These are phyloP conservation scores for Colletotrichum orbiculare DNA, from an alignment of 2,329 filamentous ascomycete genomes.

Conservation along the genomic window DNA sequence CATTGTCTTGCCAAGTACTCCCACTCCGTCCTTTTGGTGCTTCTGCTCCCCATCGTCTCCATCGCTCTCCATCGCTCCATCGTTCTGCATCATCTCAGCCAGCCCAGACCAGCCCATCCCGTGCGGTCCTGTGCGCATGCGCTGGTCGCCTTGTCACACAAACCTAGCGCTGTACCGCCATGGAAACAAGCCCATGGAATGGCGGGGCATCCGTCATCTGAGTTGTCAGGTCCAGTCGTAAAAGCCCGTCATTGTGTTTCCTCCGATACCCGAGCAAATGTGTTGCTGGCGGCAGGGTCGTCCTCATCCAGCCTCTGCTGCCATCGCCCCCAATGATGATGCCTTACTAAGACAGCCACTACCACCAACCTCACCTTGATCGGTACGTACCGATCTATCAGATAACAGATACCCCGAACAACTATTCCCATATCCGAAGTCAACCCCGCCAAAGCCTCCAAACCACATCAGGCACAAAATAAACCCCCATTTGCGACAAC, in stretches of 20 bases:
- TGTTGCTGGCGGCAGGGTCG: too few species aligned
- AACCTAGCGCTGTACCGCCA: constrained; percentile 3
- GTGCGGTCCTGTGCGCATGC: constrained; percentile 28
- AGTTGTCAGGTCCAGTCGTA: constrained; percentile 6
- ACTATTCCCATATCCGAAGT: too few species aligned
- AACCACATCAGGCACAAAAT: not conserved
- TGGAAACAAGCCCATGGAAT: constrained; percentile 26
- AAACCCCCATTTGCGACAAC: not conserved
- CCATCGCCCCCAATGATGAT: constrained; percentile 20
- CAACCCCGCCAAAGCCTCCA: not conserved
- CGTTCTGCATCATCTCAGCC: not conserved
- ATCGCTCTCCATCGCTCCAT: too few species aligned
- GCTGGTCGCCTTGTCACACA: constrained; percentile 18
- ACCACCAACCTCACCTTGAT: too few species aligned
- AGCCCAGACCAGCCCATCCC: not conserved
- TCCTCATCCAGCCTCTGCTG: too few species aligned
- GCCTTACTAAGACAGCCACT: too few species aligned
- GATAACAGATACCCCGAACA: too few species aligned
- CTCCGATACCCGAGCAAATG: not conserved
- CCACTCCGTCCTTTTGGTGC: too few species aligned
- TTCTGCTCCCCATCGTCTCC: too few species aligned
- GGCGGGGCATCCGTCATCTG: constrained; percentile 22
- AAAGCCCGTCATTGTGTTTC: constrained; percentile 9
- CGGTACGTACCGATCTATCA: too few species aligned
- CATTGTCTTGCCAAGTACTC: not conserved